Evolutionary conservation across 768 basidiomycete species (phyloP).

Genomic region (Gloeophyllum trabeum): DNA sequence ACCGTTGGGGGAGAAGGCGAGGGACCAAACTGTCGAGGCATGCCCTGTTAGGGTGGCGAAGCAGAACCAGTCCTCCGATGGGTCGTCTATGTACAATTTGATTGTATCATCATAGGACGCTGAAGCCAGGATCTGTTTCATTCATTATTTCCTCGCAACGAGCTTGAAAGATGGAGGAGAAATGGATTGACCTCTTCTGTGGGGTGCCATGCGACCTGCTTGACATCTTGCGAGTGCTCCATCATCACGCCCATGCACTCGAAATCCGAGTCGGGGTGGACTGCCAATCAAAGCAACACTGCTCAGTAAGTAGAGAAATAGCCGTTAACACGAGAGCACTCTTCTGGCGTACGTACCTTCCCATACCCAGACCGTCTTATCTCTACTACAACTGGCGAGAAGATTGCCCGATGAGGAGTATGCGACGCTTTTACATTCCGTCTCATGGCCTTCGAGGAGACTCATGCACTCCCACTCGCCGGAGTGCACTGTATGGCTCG

Average conservation of each 20-base stretch:
- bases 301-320: no score
- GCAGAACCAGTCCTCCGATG: conserved; percentile 89
- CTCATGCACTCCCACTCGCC: conserved; percentile 85
- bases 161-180: conserved; percentile 2
- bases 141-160: no score
- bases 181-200: conserved; percentile 71
- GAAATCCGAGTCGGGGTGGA: conserved; percentile 85
- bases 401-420: conserved; percentile 32
- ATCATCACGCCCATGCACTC: conserved; percentile 92
- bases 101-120: conserved; percentile 96
- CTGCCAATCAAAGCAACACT: conserved; percentile 24
- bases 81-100: conserved; percentile 88
- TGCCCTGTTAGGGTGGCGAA: conserved; percentile 77
- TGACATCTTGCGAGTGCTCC: conserved; percentile 97
- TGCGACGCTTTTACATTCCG: conserved; percentile 86
- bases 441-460: conserved; percentile 89
- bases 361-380: conserved; percentile 99
- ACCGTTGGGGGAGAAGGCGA: conserved; percentile 73
- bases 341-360: conserved; percentile 49
- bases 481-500: conserved; percentile 13
- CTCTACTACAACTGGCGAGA: conserved; percentile 89
- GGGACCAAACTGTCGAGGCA: conserved; percentile 82
- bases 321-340: conserved; percentile 1
- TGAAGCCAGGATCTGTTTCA: conserved; percentile 85
- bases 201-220: conserved; percentile 92